phyloP scores from a whole-genome alignment of 768 basidiomycete species.

The Lyophyllum atratum region DNA sequence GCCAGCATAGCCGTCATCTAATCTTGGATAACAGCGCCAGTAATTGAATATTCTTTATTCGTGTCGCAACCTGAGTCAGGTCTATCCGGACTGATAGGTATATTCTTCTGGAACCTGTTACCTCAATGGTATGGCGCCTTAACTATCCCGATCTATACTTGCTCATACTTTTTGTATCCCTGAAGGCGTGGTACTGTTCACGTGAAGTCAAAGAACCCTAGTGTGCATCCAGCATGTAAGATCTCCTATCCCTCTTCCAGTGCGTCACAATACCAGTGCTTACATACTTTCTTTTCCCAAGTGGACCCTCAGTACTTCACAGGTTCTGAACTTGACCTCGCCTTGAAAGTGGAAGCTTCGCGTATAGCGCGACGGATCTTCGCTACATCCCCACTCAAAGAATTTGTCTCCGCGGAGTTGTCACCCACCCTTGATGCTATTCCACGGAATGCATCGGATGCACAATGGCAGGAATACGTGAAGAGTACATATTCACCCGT shows the following conservation, averaged over 20 bases:
- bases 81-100: background rate
- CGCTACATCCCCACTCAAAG: slow-evolving; percentile 1
- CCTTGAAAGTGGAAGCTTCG: slow-evolving; percentile 11
- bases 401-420: background rate
- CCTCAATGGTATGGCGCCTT: slow-evolving; percentile 11
- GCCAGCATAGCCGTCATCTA: background rate
- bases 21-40: slow-evolving; percentile 6
- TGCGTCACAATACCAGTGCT: too few species aligned
- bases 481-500: background rate
- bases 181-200: slow-evolving; percentile 6
- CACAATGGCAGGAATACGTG: slow-evolving; percentile 6
- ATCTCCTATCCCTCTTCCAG: background rate
- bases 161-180: background rate
- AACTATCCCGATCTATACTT: background rate
- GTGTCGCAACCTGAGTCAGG: background rate
- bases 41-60: slow-evolving; percentile 10
- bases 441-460: slow-evolving; percentile 8
- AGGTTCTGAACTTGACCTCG: background rate
- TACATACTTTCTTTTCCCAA: background rate
- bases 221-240: slow-evolving; percentile 11
- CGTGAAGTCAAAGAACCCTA: slow-evolving; percentile 12
- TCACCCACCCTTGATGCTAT: slow-evolving; percentile 3
- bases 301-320: slow-evolving; percentile 12
- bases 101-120: slow-evolving; percentile 10
- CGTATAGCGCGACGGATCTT: slow-evolving; percentile 5